Base-by-base conservation (phyloP, 495 filamentous ascomycete genomes). In the Acidomyces sp. region DNA sequence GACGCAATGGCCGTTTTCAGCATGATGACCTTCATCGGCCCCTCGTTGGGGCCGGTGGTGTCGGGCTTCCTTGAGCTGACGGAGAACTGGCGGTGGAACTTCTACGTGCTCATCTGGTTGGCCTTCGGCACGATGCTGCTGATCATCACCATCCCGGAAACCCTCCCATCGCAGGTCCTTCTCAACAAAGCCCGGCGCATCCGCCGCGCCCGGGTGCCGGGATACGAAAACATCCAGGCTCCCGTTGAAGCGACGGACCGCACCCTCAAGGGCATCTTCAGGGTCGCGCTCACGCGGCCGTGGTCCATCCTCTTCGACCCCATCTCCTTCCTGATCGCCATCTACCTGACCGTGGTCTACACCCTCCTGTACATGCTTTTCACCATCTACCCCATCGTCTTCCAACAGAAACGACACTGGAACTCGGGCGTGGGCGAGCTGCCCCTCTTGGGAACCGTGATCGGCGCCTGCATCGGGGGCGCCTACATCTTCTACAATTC, bases 311-410 rank as follows among this genome's bases (percentile, higher is more conserved):
- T 63, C 3, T 54, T 63, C 38, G 68, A 72, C 44, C 43, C 54
- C n/a, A 56, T 56, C 23, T 63, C 57, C 3, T 55, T 69, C 40
- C 51, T 70, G 22, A 53, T 62, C 34, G 65, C 67, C 4, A 57
- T 72, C 23, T 74, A 74, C 43, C 51, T 71, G 44, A 62, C 64
- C 2, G 52, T 72, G 11, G 66, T 72, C 3, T 74, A 74, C 47
- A 61, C 55, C 4, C 59, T 78, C 37, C 58, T 78, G 9, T 78
- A 78, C 53, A 72, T 76, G 70, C 63, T 72, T 41, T 67, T 75
- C 25, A 63, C 60, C 27, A 63, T 64, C 13, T 68, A 72, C 30
- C 71, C 71, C 11, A 68, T 73, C 43, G 70, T 72, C 34, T 75
- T 74, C 49, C 58, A 63, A 29, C 55, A 73, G 50, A 56, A 67